phyloP scores from a whole-genome alignment of 495 filamentous ascomycete genomes.

The Lindgomyces ingoldianus region DNA sequence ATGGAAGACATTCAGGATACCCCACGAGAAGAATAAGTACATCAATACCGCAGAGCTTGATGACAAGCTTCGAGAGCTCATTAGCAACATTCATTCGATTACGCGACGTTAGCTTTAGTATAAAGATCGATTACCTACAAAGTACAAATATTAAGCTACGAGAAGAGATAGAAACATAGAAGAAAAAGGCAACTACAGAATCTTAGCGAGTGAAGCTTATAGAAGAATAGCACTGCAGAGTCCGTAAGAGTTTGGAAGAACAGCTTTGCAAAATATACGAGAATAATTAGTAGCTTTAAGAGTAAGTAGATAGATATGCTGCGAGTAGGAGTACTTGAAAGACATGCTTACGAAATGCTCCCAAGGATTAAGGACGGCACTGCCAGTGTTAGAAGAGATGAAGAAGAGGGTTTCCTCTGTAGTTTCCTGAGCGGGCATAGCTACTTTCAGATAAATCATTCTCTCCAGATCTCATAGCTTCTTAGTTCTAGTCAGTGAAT shows the following conservation, averaged over 20 bases:
- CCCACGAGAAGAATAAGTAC: not conserved
- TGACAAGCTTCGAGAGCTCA: not conserved
- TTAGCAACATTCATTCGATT: not conserved
- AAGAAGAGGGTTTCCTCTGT: constrained; percentile 8
- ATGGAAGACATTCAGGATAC: not conserved
- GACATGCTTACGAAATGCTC: constrained; percentile 9
- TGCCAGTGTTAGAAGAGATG: constrained; percentile 12
- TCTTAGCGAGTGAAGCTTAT: too few relatives aligned
- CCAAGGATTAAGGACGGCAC: constrained; percentile 5
- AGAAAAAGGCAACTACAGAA: too few relatives aligned
- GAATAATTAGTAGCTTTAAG: constrained; percentile 1
- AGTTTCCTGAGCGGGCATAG: not conserved
- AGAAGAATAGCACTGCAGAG: too few relatives aligned
- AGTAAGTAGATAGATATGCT: not conserved
- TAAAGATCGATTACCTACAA: constrained; percentile 6
- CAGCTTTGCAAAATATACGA: too few relatives aligned
- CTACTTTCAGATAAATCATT: not conserved
- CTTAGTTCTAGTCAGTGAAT: not conserved
- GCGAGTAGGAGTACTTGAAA: constrained; percentile 9
- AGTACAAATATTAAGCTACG: constrained; percentile 8
- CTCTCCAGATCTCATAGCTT: not conserved
- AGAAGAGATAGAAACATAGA: too few relatives aligned
- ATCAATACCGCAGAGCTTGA: not conserved
- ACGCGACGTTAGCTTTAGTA: constrained; percentile 8
- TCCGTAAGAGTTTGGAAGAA: too few relatives aligned